Base-by-base conservation (phyloP, 805 yeast species). In the Lachancea fermentati region DNA sequence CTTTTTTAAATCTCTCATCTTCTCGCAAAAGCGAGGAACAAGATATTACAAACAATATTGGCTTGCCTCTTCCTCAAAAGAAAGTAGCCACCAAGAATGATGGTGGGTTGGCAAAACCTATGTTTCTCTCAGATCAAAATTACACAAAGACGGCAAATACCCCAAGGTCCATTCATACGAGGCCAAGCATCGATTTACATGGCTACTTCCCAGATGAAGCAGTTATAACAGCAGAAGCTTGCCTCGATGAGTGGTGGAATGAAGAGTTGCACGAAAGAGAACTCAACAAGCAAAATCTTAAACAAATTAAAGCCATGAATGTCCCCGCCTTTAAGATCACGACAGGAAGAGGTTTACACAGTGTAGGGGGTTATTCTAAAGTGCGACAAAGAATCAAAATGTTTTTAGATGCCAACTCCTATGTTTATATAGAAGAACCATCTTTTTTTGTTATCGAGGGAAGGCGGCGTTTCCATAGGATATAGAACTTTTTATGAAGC, bases 321-420 rank as follows among this genome's bases (percentile, higher is more conserved):
- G 67, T 74, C 1, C 64, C 58, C 1, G 73, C 75, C 0, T 50
- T 81, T 5, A 54, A 44, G 1, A 60, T 83, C 0, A 60, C 82
- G 9, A 81, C 91, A 0, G 91, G 93, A 0, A 60, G 85, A 47
- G 93, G 93, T 0, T 51, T 79, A 4, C 93, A 84, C 56, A 79
- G 85, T 34, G 65, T 55, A 1, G 76, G 73, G 4, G 85, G 87
- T 0, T 53, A 63, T 1, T 67, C 83, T 1, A 71, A 64, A 43
- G 67, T 83, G 13, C 68, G 68, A 43, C 57, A 46, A 1, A 52
- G 69, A 2, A 74, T 81, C 3, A 58, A 62, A 33, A 63, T 57
- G 14, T 57, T 63, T 46, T 61, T 84, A 30, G 49, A 45, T 2
- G 44, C 44, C 1, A 51, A 64, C 4, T 54, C 56, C 0, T 83